Percentiles rank a stretch among this genome's conserved stretches.
These are phyloP conservation scores for Chaetomiaceae sp. DNA, from an alignment of 2,329 filamentous ascomycete genomes.

Conservation along the genomic window DNA sequence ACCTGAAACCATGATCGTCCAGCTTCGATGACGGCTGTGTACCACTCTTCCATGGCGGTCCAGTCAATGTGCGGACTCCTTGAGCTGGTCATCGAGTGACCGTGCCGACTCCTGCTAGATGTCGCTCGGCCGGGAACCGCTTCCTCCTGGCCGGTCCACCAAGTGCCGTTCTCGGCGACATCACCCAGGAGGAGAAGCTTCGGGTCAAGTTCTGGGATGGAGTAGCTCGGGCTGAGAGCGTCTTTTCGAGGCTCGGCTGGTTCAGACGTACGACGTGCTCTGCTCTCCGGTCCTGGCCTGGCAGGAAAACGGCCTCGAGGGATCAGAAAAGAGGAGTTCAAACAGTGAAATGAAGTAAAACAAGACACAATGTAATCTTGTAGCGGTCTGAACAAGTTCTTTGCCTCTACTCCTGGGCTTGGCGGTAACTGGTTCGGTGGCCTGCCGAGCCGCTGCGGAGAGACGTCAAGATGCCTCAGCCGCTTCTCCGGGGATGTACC, in stretches of 20 bases:
- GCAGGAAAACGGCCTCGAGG: conserved; percentile 30
- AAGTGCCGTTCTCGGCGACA: conserved; percentile 72
- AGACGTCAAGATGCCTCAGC: conserved; percentile 8
- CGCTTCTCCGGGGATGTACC: conserved; percentile 39
- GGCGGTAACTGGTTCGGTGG: conserved; percentile 11
- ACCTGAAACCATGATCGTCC: conserved; percentile 59
- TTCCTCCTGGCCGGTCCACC: conserved; percentile 64
- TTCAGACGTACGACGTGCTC: conserved; percentile 11
- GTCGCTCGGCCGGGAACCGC: conserved; percentile 28
- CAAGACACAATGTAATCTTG: conserved; percentile 70
- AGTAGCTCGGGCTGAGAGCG: conserved; percentile 32
- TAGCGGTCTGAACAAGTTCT: conserved; percentile 64
- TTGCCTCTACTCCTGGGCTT: conserved; percentile 34
- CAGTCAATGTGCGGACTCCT: conserved; percentile 70
- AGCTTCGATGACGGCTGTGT: conserved; percentile 60
- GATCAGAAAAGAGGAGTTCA: conserved; percentile 72
- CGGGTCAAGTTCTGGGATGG: conserved; percentile 60
- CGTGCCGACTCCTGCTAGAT: conserved; percentile 31
- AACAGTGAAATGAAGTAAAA: conserved; percentile 61
- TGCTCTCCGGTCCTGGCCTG: conserved; percentile 19
- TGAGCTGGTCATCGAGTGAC: conserved; percentile 42
- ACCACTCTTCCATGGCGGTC: conserved; percentile 67
- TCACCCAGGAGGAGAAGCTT: conserved; percentile 70
- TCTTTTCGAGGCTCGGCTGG: conserved; percentile 31
- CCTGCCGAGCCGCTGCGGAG: conserved; percentile 9